Base-by-base conservation (phyloP, 2,329 filamentous ascomycete genomes). In the Xylaria sp. region DNA sequence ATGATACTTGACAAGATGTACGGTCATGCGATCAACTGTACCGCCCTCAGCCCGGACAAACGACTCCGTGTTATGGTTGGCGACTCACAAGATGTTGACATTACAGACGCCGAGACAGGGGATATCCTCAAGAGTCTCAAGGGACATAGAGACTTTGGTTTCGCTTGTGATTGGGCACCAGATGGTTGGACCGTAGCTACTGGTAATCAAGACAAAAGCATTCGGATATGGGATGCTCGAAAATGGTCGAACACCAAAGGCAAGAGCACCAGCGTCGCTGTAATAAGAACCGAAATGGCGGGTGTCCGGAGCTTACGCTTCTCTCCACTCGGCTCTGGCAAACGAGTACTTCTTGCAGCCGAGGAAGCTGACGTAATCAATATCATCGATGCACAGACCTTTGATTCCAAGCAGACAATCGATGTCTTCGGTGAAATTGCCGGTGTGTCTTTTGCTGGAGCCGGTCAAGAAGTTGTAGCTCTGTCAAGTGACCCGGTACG, bases 151-250 rank as follows among this genome's bases (percentile, higher is more conserved):
- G 92, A 94, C 76, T 92, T 86, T 73, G 91, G 89, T 1, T 95
- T 94, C 75, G 89, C 92, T 1, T 94, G 91, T 75, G 92, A 91
- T 73, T 95, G 92, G 92, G 90, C 92, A 20, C 89, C 91, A 63
- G 90, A 94, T 76, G 92, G 92, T 39, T 89, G 90, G 82, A 91
- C 90, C 13, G 86, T 94, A 23, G 92, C 92, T 13, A 94, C 92
- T 0, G 92, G 90, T 25, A 91, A 91, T 70, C 92, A 95, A 79
- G 92, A 95, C 78, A 90, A 87, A 77, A 86, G 85, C 34, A 85
- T 94, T 73, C 89, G 90, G 72, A 88, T 95, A 58, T 94, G 91
- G 89, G 92, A 95, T 77, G 90, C 92, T 8, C 87, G 92, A 9
- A 89, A 87, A 63, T 93, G 91, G 90, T 84, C 81, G 54, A 81